A percentile compares a stretch with the other conserved stretches of the same genome.
These are phyloP conservation scores for Pseudogymnoascus sp. DNA, from an alignment of 2,329 filamentous ascomycete genomes.

Conservation along the genomic window DNA sequence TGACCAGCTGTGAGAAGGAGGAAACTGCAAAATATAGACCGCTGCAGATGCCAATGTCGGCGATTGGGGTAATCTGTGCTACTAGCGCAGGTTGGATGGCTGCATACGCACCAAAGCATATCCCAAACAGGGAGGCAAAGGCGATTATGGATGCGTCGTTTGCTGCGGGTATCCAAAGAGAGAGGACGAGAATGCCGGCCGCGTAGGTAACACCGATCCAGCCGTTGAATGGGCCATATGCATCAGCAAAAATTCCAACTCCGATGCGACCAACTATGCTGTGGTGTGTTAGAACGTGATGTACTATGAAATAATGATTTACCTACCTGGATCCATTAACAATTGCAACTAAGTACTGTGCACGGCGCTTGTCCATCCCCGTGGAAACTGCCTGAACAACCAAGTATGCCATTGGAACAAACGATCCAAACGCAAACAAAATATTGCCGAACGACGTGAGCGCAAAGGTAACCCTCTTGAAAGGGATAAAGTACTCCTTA, in stretches of 20 bases:
- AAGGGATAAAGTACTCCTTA: conserved; percentile 26
- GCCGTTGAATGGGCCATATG: conserved; percentile 41
- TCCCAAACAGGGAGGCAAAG: conserved; percentile 57
- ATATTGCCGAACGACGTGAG: conserved; percentile 31
- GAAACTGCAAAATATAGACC: conserved; percentile 53
- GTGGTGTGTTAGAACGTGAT: neutral
- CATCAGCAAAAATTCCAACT: conserved; percentile 42
- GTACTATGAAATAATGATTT: neutral
- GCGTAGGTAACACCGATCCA: conserved; percentile 25
- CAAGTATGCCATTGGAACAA: conserved; percentile 40
- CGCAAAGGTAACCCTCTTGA: conserved; percentile 28
- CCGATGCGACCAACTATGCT: conserved; percentile 44
- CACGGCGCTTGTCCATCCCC: conserved; percentile 38
- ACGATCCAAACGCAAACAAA: conserved; percentile 39
- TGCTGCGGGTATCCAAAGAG: conserved; percentile 41
- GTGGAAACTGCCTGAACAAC: conserved; percentile 32
- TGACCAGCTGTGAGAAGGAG: conserved; percentile 54
- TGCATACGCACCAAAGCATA: conserved; percentile 55
- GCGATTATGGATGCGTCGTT: conserved; percentile 48
- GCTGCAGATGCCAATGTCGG: conserved; percentile 57
- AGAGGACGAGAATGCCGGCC: conserved; percentile 34
- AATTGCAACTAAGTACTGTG: conserved; percentile 43
- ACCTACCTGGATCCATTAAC: conserved; percentile 37
- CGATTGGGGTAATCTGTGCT: conserved; percentile 58
- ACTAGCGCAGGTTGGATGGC: conserved; percentile 52